Evolutionary conservation across 2,329 filamentous ascomycete species (phyloP).

Genomic region (Cladosporium sp.): DNA sequence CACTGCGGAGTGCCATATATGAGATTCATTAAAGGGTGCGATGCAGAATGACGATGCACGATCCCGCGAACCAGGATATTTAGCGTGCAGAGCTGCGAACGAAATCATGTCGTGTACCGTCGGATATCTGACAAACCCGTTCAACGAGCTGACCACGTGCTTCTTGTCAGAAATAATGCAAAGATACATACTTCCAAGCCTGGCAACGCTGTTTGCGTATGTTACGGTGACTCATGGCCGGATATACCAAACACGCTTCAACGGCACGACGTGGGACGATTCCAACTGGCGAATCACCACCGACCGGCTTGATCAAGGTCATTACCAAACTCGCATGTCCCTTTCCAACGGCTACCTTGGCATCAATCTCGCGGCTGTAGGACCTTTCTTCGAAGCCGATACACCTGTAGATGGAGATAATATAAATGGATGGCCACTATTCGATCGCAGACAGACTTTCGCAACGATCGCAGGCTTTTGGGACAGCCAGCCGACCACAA

Average conservation of each 20-base stretch:
- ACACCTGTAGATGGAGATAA: conserved; percentile 53
- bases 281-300: conserved; percentile 54
- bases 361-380: conserved; percentile 59
- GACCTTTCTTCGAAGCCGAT: conserved; percentile 61
- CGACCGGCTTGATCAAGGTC: conserved; percentile 51
- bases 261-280: conserved; percentile 56
- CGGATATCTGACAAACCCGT: neutral
- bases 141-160: neutral
- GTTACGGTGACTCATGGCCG: conserved; percentile 11
- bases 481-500: conserved; percentile 55
- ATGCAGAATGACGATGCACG: neutral
- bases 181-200: neutral
- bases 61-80: neutral
- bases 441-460: conserved; percentile 59
- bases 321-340: conserved; percentile 58
- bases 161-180: conserved; percentile 2
- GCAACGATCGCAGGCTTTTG: conserved; percentile 66
- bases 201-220: neutral
- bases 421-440: conserved; percentile 61
- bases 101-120: neutral
- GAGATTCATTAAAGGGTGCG: neutral
- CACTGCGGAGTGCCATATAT: neutral
- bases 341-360: conserved; percentile 63
- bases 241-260: conserved; percentile 48
- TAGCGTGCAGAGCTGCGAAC: no score